Percentiles rank a stretch among this genome's conserved stretches.
These are phyloP conservation scores for Geranium brycei DNA, from an alignment of 345 rosid genomes.

Conservation along the genomic window DNA sequence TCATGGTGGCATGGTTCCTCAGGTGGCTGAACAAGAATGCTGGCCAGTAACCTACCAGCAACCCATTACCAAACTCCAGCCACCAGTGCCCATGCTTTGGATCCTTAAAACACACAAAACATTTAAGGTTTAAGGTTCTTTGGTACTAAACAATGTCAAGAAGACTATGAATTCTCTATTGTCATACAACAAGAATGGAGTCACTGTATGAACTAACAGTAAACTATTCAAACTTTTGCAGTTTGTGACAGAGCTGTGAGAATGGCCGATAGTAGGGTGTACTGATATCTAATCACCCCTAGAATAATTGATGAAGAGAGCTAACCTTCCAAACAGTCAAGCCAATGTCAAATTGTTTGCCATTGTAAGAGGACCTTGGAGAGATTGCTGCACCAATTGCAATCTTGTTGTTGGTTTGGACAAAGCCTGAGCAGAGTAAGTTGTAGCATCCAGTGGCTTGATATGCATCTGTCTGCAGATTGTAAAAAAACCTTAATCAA, in stretches of 20 bases:
- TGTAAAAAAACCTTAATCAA: not conserved
- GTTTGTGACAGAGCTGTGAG: too few species aligned
- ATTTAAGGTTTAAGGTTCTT: constrained; percentile 2
- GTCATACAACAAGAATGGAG: too few species aligned
- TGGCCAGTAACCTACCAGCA: constrained; percentile 95
- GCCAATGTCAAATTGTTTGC: constrained; percentile 81
- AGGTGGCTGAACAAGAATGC: constrained; percentile 73
- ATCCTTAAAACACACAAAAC: constrained; percentile 31
- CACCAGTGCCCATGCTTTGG: constrained; percentile 99
- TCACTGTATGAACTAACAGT: too few species aligned
- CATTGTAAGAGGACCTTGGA: constrained; percentile 78
- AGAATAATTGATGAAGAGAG: not conserved
- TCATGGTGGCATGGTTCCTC: constrained; percentile 84
- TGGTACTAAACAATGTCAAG: not conserved
- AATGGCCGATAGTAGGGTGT: too few species aligned
- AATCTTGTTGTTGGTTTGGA: constrained; percentile 80
- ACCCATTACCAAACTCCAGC: constrained; percentile 75
- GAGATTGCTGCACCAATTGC: constrained; percentile 96
- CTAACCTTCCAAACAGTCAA: constrained; percentile 93
- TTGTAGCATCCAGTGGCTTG: constrained; percentile 98
- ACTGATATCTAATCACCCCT: too few species aligned
- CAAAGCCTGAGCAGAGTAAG: constrained; percentile 85
- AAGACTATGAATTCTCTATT: too few species aligned
- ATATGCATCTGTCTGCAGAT: constrained; percentile 80
- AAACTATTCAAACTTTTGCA: too few species aligned